Base-by-base conservation (phyloP, 2,329 filamentous ascomycete genomes). In the Ceratocystis ficicola region DNA sequence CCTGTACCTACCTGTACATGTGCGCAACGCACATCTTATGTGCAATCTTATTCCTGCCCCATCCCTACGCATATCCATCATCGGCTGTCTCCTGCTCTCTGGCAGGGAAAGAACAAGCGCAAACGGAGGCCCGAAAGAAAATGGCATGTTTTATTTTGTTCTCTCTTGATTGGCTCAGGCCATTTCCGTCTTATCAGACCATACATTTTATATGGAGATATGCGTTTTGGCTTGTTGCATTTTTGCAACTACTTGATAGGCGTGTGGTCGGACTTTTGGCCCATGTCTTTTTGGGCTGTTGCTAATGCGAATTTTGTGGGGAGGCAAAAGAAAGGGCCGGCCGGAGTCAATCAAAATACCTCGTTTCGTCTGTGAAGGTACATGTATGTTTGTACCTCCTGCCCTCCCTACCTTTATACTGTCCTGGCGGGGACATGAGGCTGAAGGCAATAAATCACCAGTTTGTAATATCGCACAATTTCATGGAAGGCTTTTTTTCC, bases 141-240 rank as follows among this genome's bases (percentile, higher is more conserved):
- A 57, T 57, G 22, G 52, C 52, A 57, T 57, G 52, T 57, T 57
- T 57, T 57, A 25, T 32, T n/a, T 57, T 57, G 8, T 57, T 57
- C 30, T 32, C 52, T 57, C 25, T 57, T 57, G 25, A 57, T 57
- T 57, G 52, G 52, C 52, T 32, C 52, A 57, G 22, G 28, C 52
- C 52, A 57, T 57, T 57, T 32, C 25, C 12, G 22, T 57, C 52
- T 57, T 57, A 32, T 57, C 52, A 57, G 52, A 17, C 52, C 52
- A 57, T 32, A 25, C 52, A 57, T 57, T 57, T 57, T 57, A 32
- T 57, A 57, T 57, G 52, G 52, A 57, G 52, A 57, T 57, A 25
- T 41, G 52, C 22, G 52, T 57, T 57, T 57, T 30, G 52, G 10
- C 36, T 41, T 41, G 36, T 41, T 41, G 36, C 36, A 41, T 5